Conservation (phyloP, 441 rosid genomes). For the Arabidopsis hybrid region DNA sequence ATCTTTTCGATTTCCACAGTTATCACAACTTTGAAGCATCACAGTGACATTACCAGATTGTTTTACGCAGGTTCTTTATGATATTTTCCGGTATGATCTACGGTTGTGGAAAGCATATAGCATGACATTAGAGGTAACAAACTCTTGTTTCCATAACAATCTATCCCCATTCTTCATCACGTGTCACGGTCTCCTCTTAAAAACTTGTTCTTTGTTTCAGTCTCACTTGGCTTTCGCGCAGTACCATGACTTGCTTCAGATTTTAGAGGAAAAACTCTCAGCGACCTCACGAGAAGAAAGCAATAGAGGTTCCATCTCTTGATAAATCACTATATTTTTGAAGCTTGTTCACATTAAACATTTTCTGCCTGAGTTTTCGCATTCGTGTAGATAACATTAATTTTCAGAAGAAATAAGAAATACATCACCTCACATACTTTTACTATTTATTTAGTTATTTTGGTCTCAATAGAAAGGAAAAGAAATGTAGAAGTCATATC, state of each 20-base stretch:
- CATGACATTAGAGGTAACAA: constrained; percentile 77
- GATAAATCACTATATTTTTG: neutral
- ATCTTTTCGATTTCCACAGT: constrained; percentile 9
- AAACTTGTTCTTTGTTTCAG: constrained; percentile 50
- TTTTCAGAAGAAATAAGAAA: constrained; percentile 23
- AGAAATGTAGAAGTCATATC: neutral
- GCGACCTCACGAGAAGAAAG: constrained; percentile 46
- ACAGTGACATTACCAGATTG: neutral
- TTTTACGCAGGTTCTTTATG: constrained; percentile 78
- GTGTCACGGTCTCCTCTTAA: neutral
- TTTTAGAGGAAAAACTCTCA: constrained; percentile 72
- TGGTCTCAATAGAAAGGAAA: neutral
- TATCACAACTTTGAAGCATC: neutral
- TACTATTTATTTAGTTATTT: neutral
- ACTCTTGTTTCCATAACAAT: constrained; percentile 22
- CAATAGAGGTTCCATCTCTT: constrained; percentile 39
- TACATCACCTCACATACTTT: constrained; percentile 6
- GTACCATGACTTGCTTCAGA: constrained; percentile 78
- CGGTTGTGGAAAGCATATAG: constrained; percentile 93
- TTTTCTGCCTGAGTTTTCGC: constrained; percentile 20
- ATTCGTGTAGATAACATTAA: constrained; percentile 40
- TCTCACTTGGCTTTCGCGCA: constrained; percentile 71
- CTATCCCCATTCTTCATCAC: neutral
- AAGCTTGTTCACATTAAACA: constrained; percentile 13
- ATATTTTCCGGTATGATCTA: constrained; percentile 81